These are phyloP conservation scores for Tagetes patula DNA, from an alignment of 129 eudicot species.

Conservation along the genomic window DNA sequence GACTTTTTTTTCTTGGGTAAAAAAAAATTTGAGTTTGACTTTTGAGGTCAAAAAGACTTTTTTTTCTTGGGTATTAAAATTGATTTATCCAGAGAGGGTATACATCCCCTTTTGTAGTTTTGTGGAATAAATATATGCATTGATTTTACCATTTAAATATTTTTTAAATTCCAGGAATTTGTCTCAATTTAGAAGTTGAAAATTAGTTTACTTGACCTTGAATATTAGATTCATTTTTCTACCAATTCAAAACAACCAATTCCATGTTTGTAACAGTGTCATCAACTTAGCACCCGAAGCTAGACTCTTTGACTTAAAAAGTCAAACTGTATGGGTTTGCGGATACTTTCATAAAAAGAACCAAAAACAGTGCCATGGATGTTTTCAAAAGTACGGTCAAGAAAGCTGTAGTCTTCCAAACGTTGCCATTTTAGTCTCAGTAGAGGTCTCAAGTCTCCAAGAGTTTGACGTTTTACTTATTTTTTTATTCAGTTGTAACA, in stretches of 20 bases:
- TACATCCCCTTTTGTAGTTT: neutral
- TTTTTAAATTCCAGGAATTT: neutral
- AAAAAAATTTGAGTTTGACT: neutral
- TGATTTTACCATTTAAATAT: neutral
- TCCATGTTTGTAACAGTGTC: neutral
- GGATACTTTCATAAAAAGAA: constrained; percentile 27
- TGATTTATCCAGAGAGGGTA: constrained; percentile 1
- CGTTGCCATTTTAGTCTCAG: neutral
- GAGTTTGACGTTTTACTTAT: neutral
- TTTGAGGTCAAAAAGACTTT: constrained; percentile 17
- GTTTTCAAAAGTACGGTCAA: neutral
- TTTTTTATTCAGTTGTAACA: neutral
- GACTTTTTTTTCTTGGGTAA: neutral
- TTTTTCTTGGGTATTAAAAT: neutral
- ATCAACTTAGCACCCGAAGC: neutral
- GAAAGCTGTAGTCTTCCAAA: constrained; percentile 1
- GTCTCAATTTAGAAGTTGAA: neutral
- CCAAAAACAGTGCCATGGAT: neutral
- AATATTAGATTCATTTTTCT: neutral
- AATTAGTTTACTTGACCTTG: neutral
- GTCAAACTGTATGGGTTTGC: constrained; percentile 38
- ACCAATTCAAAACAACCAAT: neutral
- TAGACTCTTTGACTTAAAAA: constrained; percentile 20
- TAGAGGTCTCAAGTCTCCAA: neutral
- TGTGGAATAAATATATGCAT: neutral